Conservation (phyloP, 371 early-diverging fungal genomes). For the Mortierella sp. region DNA sequence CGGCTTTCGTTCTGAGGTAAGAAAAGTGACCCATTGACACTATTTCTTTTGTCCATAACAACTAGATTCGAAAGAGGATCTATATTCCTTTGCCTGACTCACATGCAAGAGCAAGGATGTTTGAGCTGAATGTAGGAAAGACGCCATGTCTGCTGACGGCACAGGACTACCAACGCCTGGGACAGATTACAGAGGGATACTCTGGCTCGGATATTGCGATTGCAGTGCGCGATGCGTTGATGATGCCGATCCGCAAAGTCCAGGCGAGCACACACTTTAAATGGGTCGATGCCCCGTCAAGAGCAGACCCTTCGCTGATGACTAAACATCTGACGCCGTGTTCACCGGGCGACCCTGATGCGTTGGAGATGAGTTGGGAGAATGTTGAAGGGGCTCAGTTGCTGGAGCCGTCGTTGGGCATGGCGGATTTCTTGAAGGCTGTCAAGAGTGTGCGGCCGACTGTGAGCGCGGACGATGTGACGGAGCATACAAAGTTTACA, state of each 20-base stretch:
- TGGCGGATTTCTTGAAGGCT: slow-evolving; percentile 89
- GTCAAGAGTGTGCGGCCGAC: slow-evolving; percentile 85
- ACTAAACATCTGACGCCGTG: slow-evolving; percentile 89
- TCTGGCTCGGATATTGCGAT: slow-evolving; percentile 96
- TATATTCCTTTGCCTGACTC: slow-evolving; percentile 96
- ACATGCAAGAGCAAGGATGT: slow-evolving; percentile 91
- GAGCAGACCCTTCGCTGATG: slow-evolving; percentile 67
- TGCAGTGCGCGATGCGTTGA: slow-evolving; percentile 94
- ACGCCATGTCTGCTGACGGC: slow-evolving; percentile 85
- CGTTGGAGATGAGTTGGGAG: slow-evolving; percentile 92
- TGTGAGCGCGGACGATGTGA: slow-evolving; percentile 88
- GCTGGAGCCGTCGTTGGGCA: slow-evolving; percentile 90
- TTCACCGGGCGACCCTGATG: slow-evolving; percentile 92
- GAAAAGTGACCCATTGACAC: neutral
- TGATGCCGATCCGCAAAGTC: slow-evolving; percentile 97
- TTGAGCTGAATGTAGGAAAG: slow-evolving; percentile 90
- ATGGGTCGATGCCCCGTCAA: slow-evolving; percentile 79
- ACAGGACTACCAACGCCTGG: slow-evolving; percentile 82
- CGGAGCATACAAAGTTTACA: slow-evolving; percentile 90
- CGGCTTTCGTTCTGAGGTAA: neutral
- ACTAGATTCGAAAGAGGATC: slow-evolving; percentile 94
- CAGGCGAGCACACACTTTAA: slow-evolving; percentile 96
- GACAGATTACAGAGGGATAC: slow-evolving; percentile 87
- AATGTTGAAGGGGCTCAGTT: slow-evolving; percentile 89
- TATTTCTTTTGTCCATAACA: neutral